Conservation (phyloP, 345 rosid species). For the Diplotaxis tenuifolia region DNA sequence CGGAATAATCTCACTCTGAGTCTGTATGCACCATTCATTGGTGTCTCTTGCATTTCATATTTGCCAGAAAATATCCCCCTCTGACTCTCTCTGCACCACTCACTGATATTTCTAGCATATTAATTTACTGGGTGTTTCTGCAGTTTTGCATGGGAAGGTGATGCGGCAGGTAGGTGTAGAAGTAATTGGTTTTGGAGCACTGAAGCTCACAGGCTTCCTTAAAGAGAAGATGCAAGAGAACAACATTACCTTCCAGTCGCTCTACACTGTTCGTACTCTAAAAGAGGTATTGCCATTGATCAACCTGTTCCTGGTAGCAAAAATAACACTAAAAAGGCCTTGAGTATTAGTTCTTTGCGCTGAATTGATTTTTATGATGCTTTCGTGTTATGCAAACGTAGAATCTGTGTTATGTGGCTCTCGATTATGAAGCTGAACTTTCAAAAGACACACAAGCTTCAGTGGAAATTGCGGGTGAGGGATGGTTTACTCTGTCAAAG, state of each 20-base stretch:
- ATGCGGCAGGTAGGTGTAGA: slow-evolving; percentile 91
- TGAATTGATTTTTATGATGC: background rate
- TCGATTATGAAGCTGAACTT: slow-evolving; percentile 72
- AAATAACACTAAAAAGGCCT: background rate
- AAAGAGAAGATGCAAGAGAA: slow-evolving; percentile 79
- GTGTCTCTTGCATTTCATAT: slow-evolving; percentile 1
- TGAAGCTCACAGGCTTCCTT: slow-evolving; percentile 83
- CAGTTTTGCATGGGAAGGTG: slow-evolving; percentile 89
- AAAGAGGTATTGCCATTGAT: slow-evolving; percentile 63
- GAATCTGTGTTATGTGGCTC: slow-evolving; percentile 89
- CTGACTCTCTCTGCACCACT: background rate
- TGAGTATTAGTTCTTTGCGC: background rate
- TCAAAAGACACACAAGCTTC: slow-evolving; percentile 64
- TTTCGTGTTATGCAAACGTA: slow-evolving; percentile 37
- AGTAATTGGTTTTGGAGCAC: slow-evolving; percentile 74
- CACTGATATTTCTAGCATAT: slow-evolving; percentile 19
- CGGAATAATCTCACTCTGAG: background rate
- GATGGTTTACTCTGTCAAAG: slow-evolving; percentile 67
- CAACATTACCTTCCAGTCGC: slow-evolving; percentile 60
- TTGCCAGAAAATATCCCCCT: slow-evolving; percentile 4
- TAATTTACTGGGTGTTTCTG: slow-evolving; percentile 23
- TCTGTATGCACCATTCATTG: slow-evolving; percentile 4
- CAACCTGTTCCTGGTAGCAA: background rate
- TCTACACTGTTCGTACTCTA: slow-evolving; percentile 75
- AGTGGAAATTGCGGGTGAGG: slow-evolving; percentile 62